These are phyloP conservation scores for Aspergillus sp. DNA, from an alignment of 2,329 filamentous ascomycete species.

Conservation along the genomic window DNA sequence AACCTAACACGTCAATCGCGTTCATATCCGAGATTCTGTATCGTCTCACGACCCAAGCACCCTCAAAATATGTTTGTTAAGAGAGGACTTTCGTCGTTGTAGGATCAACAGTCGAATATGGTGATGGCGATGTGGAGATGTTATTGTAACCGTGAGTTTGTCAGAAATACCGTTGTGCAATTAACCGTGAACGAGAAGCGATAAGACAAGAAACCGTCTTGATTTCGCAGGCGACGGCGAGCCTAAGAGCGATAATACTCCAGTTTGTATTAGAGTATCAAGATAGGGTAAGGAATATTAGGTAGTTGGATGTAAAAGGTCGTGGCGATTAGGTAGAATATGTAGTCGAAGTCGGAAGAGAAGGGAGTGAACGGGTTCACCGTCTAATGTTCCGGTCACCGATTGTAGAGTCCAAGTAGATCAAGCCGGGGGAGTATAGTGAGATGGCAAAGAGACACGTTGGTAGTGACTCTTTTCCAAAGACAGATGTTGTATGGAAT, in stretches of 20 bases:
- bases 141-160: slow-evolving; percentile 20
- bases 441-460: slow-evolving; percentile 16
- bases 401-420: slow-evolving; percentile 24
- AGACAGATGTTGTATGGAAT: slow-evolving; percentile 11
- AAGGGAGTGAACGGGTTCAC: slow-evolving; percentile 14
- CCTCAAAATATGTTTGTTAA: slow-evolving; percentile 19
- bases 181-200: slow-evolving; percentile 32
- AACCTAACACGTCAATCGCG: slow-evolving; percentile 46
- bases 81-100: slow-evolving; percentile 14
- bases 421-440: slow-evolving; percentile 19
- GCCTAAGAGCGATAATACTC: slow-evolving; percentile 25
- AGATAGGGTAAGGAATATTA: not conserved
- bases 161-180: slow-evolving; percentile 32
- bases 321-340: not conserved
- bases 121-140: slow-evolving; percentile 17
- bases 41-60: slow-evolving; percentile 22
- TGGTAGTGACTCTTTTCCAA: slow-evolving; percentile 18
- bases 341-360: slow-evolving; percentile 6
- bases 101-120: slow-evolving; percentile 20
- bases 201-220: slow-evolving; percentile 32
- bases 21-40: slow-evolving; percentile 39
- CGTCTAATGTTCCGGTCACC: slow-evolving; percentile 28
- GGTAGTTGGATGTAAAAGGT: not conserved
- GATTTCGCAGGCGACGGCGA: slow-evolving; percentile 32
- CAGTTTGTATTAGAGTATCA: slow-evolving; percentile 24